Evolutionary conservation across 2,329 filamentous ascomycete species (phyloP).

Genomic region (Trichoderma koningii): DNA sequence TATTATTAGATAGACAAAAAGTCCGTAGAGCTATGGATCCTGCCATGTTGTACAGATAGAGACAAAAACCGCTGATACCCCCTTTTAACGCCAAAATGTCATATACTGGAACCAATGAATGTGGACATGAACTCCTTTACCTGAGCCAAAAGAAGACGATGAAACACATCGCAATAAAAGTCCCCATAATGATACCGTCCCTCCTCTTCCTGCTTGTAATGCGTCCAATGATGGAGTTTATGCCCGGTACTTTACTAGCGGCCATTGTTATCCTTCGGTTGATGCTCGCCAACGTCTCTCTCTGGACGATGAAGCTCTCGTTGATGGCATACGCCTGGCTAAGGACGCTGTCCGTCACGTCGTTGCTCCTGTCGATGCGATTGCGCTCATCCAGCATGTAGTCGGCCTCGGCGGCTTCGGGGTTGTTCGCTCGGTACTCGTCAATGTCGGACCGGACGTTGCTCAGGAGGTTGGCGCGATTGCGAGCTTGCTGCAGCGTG

Average conservation of each 20-base stretch:
- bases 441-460: constrained; percentile 92
- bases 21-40: constrained; percentile 25
- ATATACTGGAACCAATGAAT: constrained; percentile 27
- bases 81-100: constrained; percentile 38
- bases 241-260: constrained; percentile 86
- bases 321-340: constrained; percentile 97
- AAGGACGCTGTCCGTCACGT: constrained; percentile 84
- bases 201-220: constrained; percentile 94
- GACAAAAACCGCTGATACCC: constrained; percentile 43
- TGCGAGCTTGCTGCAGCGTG: constrained; percentile 74
- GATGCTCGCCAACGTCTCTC: constrained; percentile 84
- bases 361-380: constrained; percentile 85
- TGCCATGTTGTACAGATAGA: constrained; percentile 40
- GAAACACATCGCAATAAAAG: constrained; percentile 90
- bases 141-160: constrained; percentile 79
- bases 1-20: constrained; percentile 30
- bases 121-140: constrained; percentile 43
- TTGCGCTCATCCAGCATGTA: constrained; percentile 94
- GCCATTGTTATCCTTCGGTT: constrained; percentile 88
- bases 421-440: constrained; percentile 80
- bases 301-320: constrained; percentile 83
- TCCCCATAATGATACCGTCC: constrained; percentile 89
- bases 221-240: constrained; percentile 87
- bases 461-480: constrained; percentile 85
- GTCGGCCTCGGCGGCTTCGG: constrained; percentile 82